These are phyloP conservation scores for Chlorella variabilis DNA, from an alignment of 163 green algal species.

Conservation along the genomic window DNA sequence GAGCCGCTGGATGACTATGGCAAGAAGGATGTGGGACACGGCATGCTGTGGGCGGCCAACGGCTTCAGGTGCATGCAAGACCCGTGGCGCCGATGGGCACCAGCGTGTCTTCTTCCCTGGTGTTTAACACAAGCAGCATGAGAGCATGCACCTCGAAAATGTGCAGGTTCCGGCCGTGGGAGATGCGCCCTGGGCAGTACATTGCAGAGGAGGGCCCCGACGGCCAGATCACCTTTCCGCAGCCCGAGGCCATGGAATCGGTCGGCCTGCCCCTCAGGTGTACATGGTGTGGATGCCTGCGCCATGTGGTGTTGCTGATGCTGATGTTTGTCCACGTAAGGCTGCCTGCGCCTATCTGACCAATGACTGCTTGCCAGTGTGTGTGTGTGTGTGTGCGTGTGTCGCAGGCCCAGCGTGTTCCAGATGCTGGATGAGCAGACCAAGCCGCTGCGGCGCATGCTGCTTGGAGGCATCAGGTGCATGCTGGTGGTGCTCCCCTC, in stretches of 20 bases:
- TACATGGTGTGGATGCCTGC: too few species aligned
- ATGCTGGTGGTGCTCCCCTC: too few species aligned
- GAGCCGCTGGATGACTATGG: conserved; percentile 30
- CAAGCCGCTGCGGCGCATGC: conserved; percentile 13
- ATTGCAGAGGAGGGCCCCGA: neutral
- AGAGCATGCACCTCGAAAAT: too few species aligned
- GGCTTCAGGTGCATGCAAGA: conserved; percentile 29
- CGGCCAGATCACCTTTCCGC: neutral
- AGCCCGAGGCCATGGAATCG: neutral
- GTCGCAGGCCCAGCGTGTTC: conserved; percentile 22
- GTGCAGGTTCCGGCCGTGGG: conserved; percentile 28
- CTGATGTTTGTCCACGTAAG: too few species aligned
- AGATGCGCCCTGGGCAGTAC: conserved; percentile 3
- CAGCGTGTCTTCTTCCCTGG: too few species aligned
- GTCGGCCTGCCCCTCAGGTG: conserved; percentile 21
- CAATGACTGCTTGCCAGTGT: too few species aligned
- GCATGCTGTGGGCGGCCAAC: conserved; percentile 44
- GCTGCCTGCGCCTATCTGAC: too few species aligned
- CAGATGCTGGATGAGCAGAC: conserved; percentile 24
- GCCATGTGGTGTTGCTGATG: too few species aligned
- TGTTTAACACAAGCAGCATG: too few species aligned
- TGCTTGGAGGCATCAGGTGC: conserved; percentile 30
- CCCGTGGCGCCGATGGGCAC: too few species aligned
- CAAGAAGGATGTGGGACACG: conserved; percentile 14
- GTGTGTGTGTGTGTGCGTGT: too few species aligned